Conservation (phyloP, 2,329 filamentous ascomycete genomes). For the Fusarium secorum region DNA sequence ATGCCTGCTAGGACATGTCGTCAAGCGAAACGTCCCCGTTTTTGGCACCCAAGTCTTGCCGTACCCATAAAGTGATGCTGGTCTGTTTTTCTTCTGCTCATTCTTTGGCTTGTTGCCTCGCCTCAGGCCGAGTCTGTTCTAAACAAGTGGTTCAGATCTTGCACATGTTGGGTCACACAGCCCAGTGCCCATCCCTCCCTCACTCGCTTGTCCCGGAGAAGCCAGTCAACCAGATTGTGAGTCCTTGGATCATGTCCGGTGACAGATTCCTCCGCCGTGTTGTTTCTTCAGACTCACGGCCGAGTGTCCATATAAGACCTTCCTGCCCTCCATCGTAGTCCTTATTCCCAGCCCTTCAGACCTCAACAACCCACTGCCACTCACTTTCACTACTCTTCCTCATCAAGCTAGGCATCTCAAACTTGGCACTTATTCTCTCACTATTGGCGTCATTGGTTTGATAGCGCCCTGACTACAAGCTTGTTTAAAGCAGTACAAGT, state of each 20-base stretch:
- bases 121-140: conserved; percentile 47
- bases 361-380: conserved; percentile 15
- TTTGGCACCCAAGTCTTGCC: conserved; percentile 30
- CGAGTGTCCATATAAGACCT: conserved; percentile 40
- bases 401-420: neutral
- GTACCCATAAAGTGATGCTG: conserved; percentile 39
- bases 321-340: conserved; percentile 27
- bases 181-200: conserved; percentile 42
- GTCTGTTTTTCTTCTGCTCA: conserved; percentile 29
- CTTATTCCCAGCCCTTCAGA: conserved; percentile 10
- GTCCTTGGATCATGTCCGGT: conserved; percentile 26
- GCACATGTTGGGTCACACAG: conserved; percentile 49
- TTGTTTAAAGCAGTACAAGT: neutral
- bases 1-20: conserved; percentile 28
- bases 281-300: conserved; percentile 40
- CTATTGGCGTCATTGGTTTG: conserved; percentile 6
- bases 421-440: neutral
- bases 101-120: conserved; percentile 42
- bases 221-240: conserved; percentile 31
- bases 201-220: conserved; percentile 41
- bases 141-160: conserved; percentile 49
- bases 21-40: conserved; percentile 33
- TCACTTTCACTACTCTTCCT: conserved; percentile 13
- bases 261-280: conserved; percentile 36
- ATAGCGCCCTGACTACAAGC: neutral